phyloP scores from a whole-genome alignment of 306 rosid genomes.

The Argentina anserina region DNA sequence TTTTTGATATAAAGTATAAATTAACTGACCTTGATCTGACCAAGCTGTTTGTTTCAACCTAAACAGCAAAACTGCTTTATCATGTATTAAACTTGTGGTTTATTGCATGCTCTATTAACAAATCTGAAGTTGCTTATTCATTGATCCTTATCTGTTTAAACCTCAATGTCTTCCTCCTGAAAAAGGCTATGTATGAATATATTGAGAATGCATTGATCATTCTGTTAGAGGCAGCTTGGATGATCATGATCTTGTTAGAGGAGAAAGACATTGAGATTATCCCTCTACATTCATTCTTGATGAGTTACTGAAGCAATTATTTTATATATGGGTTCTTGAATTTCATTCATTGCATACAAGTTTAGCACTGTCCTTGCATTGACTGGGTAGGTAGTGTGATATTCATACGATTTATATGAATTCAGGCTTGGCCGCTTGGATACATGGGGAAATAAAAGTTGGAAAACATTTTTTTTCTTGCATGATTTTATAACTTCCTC shows the following conservation, averaged over 20 bases:
- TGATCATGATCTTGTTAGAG: neutral
- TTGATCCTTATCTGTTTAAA: neutral
- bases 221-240: neutral
- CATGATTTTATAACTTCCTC: neutral
- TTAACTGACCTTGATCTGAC: neutral
- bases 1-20: neutral
- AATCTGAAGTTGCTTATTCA: neutral
- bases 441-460: neutral
- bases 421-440: neutral
- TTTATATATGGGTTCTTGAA: conserved; percentile 15
- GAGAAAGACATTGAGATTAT: neutral
- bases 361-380: conserved; percentile 2
- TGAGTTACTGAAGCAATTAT: conserved; percentile 9
- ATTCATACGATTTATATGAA: neutral
- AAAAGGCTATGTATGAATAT: neutral
- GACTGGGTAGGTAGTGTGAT: neutral
- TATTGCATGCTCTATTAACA: neutral
- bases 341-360: conserved; percentile 12
- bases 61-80: neutral
- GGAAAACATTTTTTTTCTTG: neutral
- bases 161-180: too few species aligned
- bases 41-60: neutral
- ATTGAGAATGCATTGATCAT: neutral
- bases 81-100: neutral
- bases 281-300: conserved; percentile 4